A percentile compares a stretch with the other conserved stretches of the same genome.
Evolutionary conservation across 2,329 filamentous ascomycete genomes (phyloP).

Genomic region (Pseudocercospora cruenta): DNA sequence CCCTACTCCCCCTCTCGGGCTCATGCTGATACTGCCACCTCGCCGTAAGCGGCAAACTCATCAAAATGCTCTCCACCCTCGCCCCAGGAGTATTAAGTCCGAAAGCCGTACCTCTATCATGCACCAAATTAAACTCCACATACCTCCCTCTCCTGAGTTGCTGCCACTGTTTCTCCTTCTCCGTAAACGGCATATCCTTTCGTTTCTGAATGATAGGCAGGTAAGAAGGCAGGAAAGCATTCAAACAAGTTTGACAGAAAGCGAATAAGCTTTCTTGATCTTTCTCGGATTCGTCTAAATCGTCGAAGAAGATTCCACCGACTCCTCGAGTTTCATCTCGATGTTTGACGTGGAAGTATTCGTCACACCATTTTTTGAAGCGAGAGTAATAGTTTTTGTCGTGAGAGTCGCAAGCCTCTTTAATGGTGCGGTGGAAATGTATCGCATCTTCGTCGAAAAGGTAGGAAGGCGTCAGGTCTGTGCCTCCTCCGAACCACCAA

Average conservation of each 20-base stretch:
- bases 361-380: conserved; percentile 98
- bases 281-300: conserved; percentile 83
- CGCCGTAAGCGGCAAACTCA: conserved; percentile 92
- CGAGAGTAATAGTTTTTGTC: conserved; percentile 88
- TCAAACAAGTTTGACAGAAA: conserved; percentile 82
- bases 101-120: conserved; percentile 93
- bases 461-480: conserved; percentile 89
- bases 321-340: conserved; percentile 83
- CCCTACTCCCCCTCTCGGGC: conserved; percentile 72
- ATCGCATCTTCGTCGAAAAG: conserved; percentile 96
- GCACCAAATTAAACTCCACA: conserved; percentile 97
- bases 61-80: conserved; percentile 92
- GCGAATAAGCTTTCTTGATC: conserved; percentile 88
- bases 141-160: conserved; percentile 92
- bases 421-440: conserved; percentile 93
- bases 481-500: conserved; percentile 98
- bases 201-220: conserved; percentile 83
- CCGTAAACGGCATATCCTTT: conserved; percentile 89
- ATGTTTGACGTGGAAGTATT: conserved; percentile 96
- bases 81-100: conserved; percentile 90
- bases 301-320: conserved; percentile 98
- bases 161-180: conserved; percentile 92
- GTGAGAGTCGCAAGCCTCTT: conserved; percentile 89
- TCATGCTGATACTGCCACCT: conserved; percentile 96
- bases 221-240: conserved; percentile 87